These are phyloP conservation scores for Pseudogymnoascus sp. DNA, from an alignment of 2,329 filamentous ascomycete genomes.

Conservation along the genomic window DNA sequence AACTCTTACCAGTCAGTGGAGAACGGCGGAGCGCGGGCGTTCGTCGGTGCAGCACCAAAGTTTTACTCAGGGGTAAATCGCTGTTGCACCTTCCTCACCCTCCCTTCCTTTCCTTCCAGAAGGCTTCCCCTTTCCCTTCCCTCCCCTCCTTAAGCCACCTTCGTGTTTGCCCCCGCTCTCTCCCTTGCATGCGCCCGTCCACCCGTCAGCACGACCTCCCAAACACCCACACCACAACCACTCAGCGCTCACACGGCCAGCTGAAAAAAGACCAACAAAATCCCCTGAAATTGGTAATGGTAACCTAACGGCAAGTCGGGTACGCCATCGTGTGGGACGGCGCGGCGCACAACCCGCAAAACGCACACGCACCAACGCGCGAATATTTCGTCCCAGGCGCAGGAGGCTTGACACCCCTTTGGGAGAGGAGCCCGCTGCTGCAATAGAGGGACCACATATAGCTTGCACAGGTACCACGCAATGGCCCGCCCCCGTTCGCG, in stretches of 20 bases:
- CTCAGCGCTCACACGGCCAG: neutral
- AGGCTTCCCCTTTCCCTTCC: neutral
- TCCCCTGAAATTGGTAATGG: neutral
- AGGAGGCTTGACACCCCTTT: neutral
- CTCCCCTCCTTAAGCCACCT: neutral
- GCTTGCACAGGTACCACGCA: constrained; percentile 1
- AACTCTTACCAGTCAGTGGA: neutral
- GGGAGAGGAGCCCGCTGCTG: neutral
- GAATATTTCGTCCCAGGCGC: neutral
- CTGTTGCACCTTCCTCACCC: neutral
- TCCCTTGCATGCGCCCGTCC: neutral
- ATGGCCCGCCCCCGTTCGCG: neutral
- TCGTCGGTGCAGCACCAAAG: neutral
- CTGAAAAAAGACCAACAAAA: neutral
- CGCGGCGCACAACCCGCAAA: neutral
- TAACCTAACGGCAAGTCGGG: constrained; percentile 7
- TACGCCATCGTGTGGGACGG: constrained; percentile 7
- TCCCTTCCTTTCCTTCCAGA: neutral
- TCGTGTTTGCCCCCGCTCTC: neutral
- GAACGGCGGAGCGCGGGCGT: neutral
- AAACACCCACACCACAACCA: neutral
- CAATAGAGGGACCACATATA: constrained; percentile 2
- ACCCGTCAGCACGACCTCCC: neutral
- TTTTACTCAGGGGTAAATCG: neutral
- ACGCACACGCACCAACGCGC: neutral